Conservation (phyloP, 495 filamentous ascomycete genomes). For the Tuber melanosporum region DNA sequence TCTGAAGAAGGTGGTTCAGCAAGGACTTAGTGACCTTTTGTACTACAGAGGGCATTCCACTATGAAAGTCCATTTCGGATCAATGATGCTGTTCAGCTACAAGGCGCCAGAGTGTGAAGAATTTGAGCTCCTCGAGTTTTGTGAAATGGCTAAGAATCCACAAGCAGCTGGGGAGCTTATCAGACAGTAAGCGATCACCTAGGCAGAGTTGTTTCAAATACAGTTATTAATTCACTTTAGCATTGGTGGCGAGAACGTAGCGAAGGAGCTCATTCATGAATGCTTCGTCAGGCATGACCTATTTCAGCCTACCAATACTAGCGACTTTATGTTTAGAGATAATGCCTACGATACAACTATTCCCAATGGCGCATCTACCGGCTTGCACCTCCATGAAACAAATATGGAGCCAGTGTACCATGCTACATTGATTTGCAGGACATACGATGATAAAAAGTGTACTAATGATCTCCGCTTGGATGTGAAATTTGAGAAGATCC, state of each 20-base stretch:
- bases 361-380: background rate
- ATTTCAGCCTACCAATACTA: slow-evolving; percentile 33
- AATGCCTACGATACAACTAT: slow-evolving; percentile 13
- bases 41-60: slow-evolving; percentile 34
- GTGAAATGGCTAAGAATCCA: slow-evolving; percentile 18
- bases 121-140: slow-evolving; percentile 25
- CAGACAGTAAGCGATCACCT: slow-evolving; percentile 18
- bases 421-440: slow-evolving; percentile 33
- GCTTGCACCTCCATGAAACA: background rate
- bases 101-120: slow-evolving; percentile 10
- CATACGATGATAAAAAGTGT: slow-evolving; percentile 22
- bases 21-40: slow-evolving; percentile 33
- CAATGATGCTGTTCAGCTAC: slow-evolving; percentile 36
- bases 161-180: slow-evolving; percentile 33
- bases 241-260: slow-evolving; percentile 31
- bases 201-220: background rate
- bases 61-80: slow-evolving; percentile 39
- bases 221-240: slow-evolving; percentile 13
- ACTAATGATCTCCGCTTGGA: slow-evolving; percentile 31
- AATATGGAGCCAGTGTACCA: slow-evolving; percentile 22
- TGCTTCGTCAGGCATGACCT: slow-evolving; percentile 29
- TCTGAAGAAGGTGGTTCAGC: slow-evolving; percentile 20
- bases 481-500: slow-evolving; percentile 34
- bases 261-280: slow-evolving; percentile 31
- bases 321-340: slow-evolving; percentile 24